Evolutionary conservation across 192 early-diverging fungal genomes (phyloP).

Genomic region (Backusella tarrabulga): DNA sequence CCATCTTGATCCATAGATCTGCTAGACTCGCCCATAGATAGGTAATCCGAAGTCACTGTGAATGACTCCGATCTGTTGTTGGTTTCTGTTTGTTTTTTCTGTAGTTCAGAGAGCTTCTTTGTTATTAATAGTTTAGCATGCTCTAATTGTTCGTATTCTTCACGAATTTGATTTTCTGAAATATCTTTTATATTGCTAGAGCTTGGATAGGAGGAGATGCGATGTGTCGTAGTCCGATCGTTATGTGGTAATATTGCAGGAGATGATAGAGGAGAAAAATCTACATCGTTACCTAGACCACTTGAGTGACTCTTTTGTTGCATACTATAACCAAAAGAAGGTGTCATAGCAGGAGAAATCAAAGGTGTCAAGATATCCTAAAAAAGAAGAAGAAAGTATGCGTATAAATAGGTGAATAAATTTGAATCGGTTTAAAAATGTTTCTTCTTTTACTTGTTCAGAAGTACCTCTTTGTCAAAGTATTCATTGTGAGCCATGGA

Average conservation of each 20-base stretch:
- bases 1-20: not conserved
- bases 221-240: slow-evolving; percentile 6
- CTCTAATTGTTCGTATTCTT: slow-evolving; percentile 35
- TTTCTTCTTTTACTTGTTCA: not conserved
- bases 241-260: slow-evolving; percentile 55
- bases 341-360: slow-evolving; percentile 71
- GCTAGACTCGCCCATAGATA: not conserved
- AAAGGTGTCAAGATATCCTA: slow-evolving; percentile 56
- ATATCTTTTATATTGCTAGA: slow-evolving; percentile 8
- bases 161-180: slow-evolving; percentile 26
- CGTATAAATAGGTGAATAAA: not conserved
- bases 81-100: slow-evolving; percentile 8
- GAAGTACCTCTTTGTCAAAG: slow-evolving; percentile 24
- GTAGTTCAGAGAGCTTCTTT: slow-evolving; percentile 24
- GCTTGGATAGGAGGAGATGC: not conserved
- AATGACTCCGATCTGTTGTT: not conserved
- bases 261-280: slow-evolving; percentile 64
- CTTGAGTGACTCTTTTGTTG: slow-evolving; percentile 15
- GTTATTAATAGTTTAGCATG: slow-evolving; percentile 28
- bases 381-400: not conserved
- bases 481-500: slow-evolving; percentile 10
- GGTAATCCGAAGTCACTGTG: not conserved
- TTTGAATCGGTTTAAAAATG: not conserved
- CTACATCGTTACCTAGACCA: slow-evolving; percentile 28
- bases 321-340: slow-evolving; percentile 50